Evolutionary conservation across 352 stramenopile genomes (phyloP).

Genomic region (Phytophthora sansomeana): DNA sequence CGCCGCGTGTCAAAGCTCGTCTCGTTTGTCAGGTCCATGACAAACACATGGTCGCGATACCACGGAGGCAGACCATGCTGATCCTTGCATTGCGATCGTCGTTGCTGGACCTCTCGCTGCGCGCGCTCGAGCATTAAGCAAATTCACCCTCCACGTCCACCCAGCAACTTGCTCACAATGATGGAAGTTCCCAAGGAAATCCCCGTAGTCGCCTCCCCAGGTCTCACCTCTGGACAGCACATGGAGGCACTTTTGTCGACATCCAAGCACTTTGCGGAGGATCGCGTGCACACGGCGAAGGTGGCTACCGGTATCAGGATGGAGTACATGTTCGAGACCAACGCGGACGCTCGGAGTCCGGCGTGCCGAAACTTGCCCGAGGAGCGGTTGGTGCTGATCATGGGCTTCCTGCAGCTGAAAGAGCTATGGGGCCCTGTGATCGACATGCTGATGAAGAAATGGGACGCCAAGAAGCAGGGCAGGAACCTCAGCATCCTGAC

Average conservation of each 20-base stretch:
- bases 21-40: slow-evolving; percentile 31
- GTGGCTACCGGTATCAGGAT: slow-evolving; percentile 48
- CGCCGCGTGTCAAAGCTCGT: neutral
- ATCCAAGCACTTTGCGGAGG: slow-evolving; percentile 33
- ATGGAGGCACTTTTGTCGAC: slow-evolving; percentile 40
- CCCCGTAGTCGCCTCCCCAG: slow-evolving; percentile 25
- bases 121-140: neutral
- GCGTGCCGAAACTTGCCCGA: slow-evolving; percentile 25
- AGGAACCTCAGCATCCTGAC: slow-evolving; percentile 46
- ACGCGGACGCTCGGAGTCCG: slow-evolving; percentile 13
- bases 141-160: slow-evolving; percentile 1
- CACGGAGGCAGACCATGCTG: slow-evolving; percentile 18
- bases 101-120: slow-evolving; percentile 1
- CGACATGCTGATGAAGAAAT: slow-evolving; percentile 49
- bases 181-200: slow-evolving; percentile 31
- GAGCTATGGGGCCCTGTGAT: slow-evolving; percentile 51
- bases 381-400: slow-evolving; percentile 50
- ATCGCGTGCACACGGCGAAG: slow-evolving; percentile 33
- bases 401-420: slow-evolving; percentile 55
- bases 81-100: slow-evolving; percentile 8
- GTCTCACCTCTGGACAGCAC: slow-evolving; percentile 35
- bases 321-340: slow-evolving; percentile 44
- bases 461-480: slow-evolving; percentile 31
- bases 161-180: neutral
- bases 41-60: slow-evolving; percentile 24